A percentile compares a stretch with the other conserved stretches of the same genome.
Evolutionary conservation across 768 basidiomycete species (phyloP).

Genomic region (Phlegmacium glaucopus): DNA sequence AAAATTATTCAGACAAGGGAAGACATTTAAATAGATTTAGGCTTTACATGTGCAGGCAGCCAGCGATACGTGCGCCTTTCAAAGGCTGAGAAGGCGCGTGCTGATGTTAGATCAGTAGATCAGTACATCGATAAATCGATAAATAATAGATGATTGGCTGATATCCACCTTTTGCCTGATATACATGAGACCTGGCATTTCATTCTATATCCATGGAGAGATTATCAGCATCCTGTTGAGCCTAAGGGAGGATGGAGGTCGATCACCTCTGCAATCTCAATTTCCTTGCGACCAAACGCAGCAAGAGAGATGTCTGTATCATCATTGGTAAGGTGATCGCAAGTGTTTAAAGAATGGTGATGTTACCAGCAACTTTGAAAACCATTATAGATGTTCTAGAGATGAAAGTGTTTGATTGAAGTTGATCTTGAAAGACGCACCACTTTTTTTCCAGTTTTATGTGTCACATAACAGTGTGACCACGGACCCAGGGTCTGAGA

Average conservation of each 20-base stretch:
- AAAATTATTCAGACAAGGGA: neutral
- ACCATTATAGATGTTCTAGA: slow-evolving; percentile 50
- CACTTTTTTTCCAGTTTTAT: no score
- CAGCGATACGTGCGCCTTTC: slow-evolving; percentile 93
- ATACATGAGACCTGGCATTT: slow-evolving; percentile 96
- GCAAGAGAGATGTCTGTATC: slow-evolving; percentile 87
- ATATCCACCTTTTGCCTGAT: slow-evolving; percentile 73
- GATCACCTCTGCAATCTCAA: slow-evolving; percentile 94
- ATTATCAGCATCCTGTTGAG: slow-evolving; percentile 13
- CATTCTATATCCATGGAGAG: slow-evolving; percentile 51
- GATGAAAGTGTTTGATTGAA: no score
- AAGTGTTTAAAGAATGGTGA: neutral
- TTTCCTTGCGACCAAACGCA: slow-evolving; percentile 99
- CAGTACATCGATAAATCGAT: slow-evolving; percentile 13
- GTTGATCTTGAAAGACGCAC: no score
- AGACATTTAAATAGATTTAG: neutral
- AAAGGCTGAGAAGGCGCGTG: slow-evolving; percentile 80
- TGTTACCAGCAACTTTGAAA: slow-evolving; percentile 85
- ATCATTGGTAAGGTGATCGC: slow-evolving; percentile 2
- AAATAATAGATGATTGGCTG: slow-evolving; percentile 4
- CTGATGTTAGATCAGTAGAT: slow-evolving; percentile 38
- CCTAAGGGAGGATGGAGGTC: slow-evolving; percentile 4
- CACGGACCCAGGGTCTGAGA: no score
- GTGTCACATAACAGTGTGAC: no score
- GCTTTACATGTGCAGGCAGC: slow-evolving; percentile 93